phyloP scores from a whole-genome alignment of 2,329 filamentous ascomycete genomes.

The Paecilomyces fulvus region DNA sequence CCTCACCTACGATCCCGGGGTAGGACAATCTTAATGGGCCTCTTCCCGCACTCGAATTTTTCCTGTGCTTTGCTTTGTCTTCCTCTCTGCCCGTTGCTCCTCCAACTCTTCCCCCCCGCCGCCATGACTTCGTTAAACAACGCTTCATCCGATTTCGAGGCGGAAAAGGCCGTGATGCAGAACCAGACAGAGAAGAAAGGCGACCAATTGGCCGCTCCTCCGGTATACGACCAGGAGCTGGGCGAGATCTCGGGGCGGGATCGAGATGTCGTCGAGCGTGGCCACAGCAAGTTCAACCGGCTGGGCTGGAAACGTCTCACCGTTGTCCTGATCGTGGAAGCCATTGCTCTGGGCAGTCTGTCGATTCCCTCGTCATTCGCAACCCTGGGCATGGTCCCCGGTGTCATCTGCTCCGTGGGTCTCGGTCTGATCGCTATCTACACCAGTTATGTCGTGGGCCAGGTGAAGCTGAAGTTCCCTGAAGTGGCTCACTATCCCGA shows the following conservation, averaged over 20 bases:
- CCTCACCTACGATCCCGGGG: not conserved
- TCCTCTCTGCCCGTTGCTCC: not conserved
- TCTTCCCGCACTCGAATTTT: not conserved
- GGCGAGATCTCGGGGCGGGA: conserved; percentile 8
- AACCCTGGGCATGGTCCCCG: conserved; percentile 39
- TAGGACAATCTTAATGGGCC: not conserved
- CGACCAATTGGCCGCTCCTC: not conserved
- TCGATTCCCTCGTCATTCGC: conserved; percentile 40
- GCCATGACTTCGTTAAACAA: not conserved
- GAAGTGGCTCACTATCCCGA: conserved; percentile 37
- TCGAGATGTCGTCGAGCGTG: conserved; percentile 1
- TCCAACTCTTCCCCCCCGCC: not conserved
- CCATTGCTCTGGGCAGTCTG: conserved; percentile 41
- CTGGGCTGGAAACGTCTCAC: conserved; percentile 46
- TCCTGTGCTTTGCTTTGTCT: not conserved
- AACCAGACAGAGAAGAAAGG: not conserved
- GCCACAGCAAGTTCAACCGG: conserved; percentile 6
- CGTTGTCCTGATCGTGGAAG: conserved; percentile 43
- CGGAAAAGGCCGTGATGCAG: not conserved
- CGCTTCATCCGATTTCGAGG: not conserved
- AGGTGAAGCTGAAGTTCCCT: conserved; percentile 30
- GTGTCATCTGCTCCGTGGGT: conserved; percentile 36
- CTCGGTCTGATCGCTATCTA: conserved; percentile 34
- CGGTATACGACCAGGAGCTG: conserved; percentile 6
- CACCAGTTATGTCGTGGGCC: conserved; percentile 33